Evolutionary conservation across 2,329 filamentous ascomycete species (phyloP), one percentile per base, ranked within the genome.

Genomic region (Aspergillus neoniger): DNA sequence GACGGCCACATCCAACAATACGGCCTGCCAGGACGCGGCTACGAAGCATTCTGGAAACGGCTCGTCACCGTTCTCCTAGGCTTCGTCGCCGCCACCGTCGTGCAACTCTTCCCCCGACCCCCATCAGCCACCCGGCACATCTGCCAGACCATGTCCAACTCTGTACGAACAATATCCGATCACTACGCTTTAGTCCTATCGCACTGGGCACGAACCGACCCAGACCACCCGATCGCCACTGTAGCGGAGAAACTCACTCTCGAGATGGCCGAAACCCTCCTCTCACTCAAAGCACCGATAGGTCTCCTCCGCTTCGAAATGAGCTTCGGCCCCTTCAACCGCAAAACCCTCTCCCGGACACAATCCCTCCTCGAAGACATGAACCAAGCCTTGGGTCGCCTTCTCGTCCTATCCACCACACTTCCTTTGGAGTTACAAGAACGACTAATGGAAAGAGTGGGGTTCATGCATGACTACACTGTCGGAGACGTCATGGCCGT

Each of bases 401-500:
- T 84, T 0, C 69, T 79, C 5, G 65, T 67, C 4, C 65, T 77
- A 3, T 74, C 75, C 0, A 67, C 67, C 0, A 70, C 70, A 0
- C 63, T 80, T 0, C 78, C 82, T 0, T 67, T 70, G 2, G 65
- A 77, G 0, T 72, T 82, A 1, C 81, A 81, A 44, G 64, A 69
- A 1, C 76, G 79, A 0, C 71, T 84, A 0, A 70, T 74, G 0
- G 70, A 64, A 0, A 67, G 72, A 0, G 71, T 73, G 0, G 81
- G 81, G 1, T 67, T 82, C 1, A 65, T 79, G 0, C 77, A 81
- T 30, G 76, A 82, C 15, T 69, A 72, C 1, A 72, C 72, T n/a
- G 78, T 84, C 9, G 81, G 79, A 3, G 81, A 83, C 28, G 63
- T 82, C 54, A 85, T 84, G 82, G 80, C 80, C 1, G 80, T 83